phyloP scores from a whole-genome alignment of 2,329 filamentous ascomycete genomes.

The Trichoderma atroviride region DNA sequence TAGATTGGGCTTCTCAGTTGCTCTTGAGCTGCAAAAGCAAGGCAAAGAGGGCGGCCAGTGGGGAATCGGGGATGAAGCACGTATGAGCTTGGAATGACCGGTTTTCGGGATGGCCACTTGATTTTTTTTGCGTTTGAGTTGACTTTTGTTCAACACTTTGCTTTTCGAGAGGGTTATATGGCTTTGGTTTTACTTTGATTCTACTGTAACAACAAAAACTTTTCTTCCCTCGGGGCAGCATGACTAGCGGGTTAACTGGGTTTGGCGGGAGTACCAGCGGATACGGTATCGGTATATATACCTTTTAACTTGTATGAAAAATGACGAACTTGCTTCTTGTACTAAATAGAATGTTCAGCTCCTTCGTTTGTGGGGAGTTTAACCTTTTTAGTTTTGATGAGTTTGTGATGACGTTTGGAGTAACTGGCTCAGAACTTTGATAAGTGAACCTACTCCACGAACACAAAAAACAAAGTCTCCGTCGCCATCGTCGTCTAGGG shows the following conservation, averaged over 20 bases:
- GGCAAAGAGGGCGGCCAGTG: conserved; percentile 63
- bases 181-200: background rate
- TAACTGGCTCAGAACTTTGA: background rate
- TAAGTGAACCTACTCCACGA: background rate
- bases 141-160: background rate
- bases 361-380: background rate
- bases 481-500: background rate
- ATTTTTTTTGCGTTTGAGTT: background rate
- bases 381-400: background rate
- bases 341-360: background rate
- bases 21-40: conserved; percentile 57
- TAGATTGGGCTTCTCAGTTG: conserved; percentile 48
- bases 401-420: too few species aligned
- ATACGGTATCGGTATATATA: conserved; percentile 2
- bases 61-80: conserved; percentile 81
- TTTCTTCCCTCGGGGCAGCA: background rate
- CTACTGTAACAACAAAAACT: conserved; percentile 9
- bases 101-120: background rate
- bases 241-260: conserved; percentile 15
- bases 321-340: conserved; percentile 5
- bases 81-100: conserved; percentile 77
- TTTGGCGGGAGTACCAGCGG: conserved; percentile 3
- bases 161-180: background rate
- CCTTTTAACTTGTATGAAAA: background rate
- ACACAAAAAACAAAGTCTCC: background rate